phyloP scores from a whole-genome alignment of 23 red algal genomes.

The Gracilaria gracilis region DNA sequence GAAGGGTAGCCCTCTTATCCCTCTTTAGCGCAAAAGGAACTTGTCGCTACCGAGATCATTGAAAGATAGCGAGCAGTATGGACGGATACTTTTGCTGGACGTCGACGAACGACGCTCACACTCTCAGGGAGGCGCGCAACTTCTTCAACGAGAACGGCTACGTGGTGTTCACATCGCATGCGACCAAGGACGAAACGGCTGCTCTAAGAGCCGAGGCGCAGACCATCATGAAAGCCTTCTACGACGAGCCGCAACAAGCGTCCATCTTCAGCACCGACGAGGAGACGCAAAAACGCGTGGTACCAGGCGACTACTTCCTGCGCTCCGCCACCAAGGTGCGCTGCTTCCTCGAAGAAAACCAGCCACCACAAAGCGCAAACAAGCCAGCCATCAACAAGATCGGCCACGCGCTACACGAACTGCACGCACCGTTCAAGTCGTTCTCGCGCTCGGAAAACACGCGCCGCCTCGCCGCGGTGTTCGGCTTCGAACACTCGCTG shows the following conservation, averaged over 20 bases:
- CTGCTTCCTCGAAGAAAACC: constrained; percentile 45
- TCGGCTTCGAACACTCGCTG: constrained; percentile 23
- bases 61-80: background rate
- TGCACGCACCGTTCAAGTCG: constrained; percentile 59
- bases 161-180: constrained; percentile 37
- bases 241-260: background rate
- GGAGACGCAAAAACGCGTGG: background rate
- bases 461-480: background rate
- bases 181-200: background rate
- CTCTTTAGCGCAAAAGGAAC: background rate
- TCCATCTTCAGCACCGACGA: constrained; percentile 58
- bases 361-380: background rate
- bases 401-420: constrained; percentile 88
- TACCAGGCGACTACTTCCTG: constrained; percentile 48
- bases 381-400: constrained; percentile 85
- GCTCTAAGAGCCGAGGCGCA: constrained; percentile 4
- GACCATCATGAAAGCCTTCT: constrained; percentile 22
- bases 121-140: background rate
- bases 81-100: constrained; percentile 52
- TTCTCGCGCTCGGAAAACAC: constrained; percentile 51
- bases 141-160: constrained; percentile 59
- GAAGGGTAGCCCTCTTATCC: no score
- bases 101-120: background rate
- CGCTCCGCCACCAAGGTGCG: constrained; percentile 31
- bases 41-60: background rate